These are phyloP conservation scores for Dianthus caryophyllus DNA, from an alignment of 148 eudicot species.

Conservation along the genomic window DNA sequence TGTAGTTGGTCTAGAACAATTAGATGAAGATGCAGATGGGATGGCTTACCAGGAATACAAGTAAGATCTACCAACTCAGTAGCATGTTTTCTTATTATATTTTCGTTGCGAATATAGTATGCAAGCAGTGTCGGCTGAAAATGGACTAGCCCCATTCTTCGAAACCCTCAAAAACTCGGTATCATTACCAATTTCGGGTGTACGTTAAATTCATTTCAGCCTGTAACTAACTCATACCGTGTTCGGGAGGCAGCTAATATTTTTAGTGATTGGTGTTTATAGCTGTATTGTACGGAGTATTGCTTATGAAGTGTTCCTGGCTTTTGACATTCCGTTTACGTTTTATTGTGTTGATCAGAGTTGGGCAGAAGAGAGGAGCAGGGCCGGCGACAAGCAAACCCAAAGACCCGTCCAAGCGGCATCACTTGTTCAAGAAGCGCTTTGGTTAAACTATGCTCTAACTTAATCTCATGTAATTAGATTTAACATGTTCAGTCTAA, in stretches of 20 bases:
- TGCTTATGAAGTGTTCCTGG: background rate
- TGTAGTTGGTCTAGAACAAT: constrained; percentile 70
- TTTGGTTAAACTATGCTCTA: constrained; percentile 36
- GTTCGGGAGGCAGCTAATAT: background rate
- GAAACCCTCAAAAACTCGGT: too few relatives aligned
- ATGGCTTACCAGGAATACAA: constrained; percentile 91
- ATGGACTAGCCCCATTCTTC: too few relatives aligned
- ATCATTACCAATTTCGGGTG: too few relatives aligned
- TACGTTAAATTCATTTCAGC: too few relatives aligned
- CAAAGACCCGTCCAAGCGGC: constrained; percentile 84
- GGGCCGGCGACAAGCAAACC: constrained; percentile 58
- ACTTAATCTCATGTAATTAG: background rate
- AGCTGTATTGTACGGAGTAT: background rate
- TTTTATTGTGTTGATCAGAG: constrained; percentile 36
- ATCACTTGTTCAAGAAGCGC: constrained; percentile 70
- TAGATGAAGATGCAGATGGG: constrained; percentile 93
- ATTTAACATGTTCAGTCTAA: background rate
- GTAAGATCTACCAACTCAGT: constrained; percentile 29
- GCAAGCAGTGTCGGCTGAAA: too few relatives aligned
- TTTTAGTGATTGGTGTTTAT: too few relatives aligned
- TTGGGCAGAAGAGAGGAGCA: constrained; percentile 52
- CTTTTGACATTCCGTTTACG: background rate
- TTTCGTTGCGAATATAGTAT: too few relatives aligned
- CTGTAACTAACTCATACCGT: background rate
- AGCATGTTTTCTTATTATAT: too few relatives aligned